Percentiles rank a stretch among this genome's conserved stretches.
Conservation (phyloP, 495 filamentous ascomycete genomes). For the Podospora australis region DNA sequence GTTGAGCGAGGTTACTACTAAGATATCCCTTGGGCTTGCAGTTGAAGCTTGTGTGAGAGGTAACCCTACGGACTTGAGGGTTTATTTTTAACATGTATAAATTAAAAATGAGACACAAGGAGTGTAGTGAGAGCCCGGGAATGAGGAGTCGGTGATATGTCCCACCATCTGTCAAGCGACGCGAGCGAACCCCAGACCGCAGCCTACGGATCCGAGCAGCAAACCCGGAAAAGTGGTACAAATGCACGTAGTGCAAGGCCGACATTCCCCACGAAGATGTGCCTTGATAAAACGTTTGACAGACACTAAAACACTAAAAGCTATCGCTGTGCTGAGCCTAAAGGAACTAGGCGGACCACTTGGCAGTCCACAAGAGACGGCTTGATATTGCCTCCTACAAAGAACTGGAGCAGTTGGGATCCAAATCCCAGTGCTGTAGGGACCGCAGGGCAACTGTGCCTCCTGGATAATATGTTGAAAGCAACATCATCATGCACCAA, state of each 20-base stretch:
- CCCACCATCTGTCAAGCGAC: background rate
- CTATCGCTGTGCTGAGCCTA: background rate
- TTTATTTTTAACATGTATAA: slow-evolving; percentile 13
- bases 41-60: background rate
- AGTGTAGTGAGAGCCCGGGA: background rate
- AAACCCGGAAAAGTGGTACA: background rate
- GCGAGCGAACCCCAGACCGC: background rate
- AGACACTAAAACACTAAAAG: background rate
- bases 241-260: background rate
- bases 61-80: background rate
- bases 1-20: background rate
- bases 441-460: background rate
- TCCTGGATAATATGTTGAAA: slow-evolving; percentile 1
- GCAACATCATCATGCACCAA: background rate
- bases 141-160: background rate
- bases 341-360: slow-evolving; percentile 6
- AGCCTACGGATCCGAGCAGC: background rate
- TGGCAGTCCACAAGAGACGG: slow-evolving; percentile 8
- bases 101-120: slow-evolving; percentile 2
- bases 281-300: background rate
- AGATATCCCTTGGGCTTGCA: no score
- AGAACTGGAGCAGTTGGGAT: slow-evolving; percentile 4
- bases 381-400: slow-evolving; percentile 9
- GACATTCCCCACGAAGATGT: background rate
- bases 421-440: background rate